Conservation (phyloP, 768 basidiomycete species). For the Agaricus bisporus region DNA sequence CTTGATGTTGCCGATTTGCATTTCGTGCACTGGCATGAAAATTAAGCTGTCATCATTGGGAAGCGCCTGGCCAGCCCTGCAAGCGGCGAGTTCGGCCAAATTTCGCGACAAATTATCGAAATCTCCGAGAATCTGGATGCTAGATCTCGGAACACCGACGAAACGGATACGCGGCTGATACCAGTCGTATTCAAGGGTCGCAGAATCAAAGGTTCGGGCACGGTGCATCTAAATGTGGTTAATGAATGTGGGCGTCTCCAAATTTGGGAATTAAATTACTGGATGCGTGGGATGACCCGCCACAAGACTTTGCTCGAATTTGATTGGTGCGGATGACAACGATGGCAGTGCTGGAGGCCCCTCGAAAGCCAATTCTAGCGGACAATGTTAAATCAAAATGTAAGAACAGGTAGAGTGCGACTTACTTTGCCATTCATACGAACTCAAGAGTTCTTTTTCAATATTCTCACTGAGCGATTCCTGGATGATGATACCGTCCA, state of each 20-base stretch:
- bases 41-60: conserved; percentile 22
- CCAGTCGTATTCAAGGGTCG: conserved; percentile 41
- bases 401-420: background rate
- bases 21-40: conserved; percentile 48
- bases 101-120: conserved; percentile 31
- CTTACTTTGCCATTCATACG: conserved; percentile 39
- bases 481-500: conserved; percentile 27
- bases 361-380: conserved; percentile 32
- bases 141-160: conserved; percentile 31
- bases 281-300: conserved; percentile 58
- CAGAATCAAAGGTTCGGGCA: conserved; percentile 34
- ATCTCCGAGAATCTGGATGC: conserved; percentile 34
- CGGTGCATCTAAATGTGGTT: conserved; percentile 43
- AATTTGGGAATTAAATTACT: conserved; percentile 22
- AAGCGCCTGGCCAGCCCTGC: conserved; percentile 21
- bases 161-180: conserved; percentile 47
- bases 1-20: conserved; percentile 40
- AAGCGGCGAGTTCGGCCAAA: conserved; percentile 27
- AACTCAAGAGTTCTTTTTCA: conserved; percentile 37
- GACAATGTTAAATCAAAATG: background rate
- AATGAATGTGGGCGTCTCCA: background rate
- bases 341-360: conserved; percentile 37
- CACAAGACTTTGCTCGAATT: conserved; percentile 55
- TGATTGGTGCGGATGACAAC: conserved; percentile 34
- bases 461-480: conserved; percentile 27